phyloP scores from a whole-genome alignment of 208 protist genomes.

The Trypanosoma lewisi region DNA sequence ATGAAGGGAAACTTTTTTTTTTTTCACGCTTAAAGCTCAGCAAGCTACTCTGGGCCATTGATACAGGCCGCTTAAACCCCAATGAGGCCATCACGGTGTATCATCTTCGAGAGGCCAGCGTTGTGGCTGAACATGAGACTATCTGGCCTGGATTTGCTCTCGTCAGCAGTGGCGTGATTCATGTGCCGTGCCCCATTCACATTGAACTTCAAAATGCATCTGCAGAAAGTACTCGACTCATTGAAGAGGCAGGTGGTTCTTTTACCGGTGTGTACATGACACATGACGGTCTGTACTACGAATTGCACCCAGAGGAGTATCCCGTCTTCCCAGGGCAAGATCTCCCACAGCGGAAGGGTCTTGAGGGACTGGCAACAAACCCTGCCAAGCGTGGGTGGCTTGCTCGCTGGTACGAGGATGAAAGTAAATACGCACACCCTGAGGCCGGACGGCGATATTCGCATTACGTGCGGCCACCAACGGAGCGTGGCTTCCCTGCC shows the following conservation, averaged over 20 bases:
- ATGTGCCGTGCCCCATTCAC: slow-evolving; percentile 77
- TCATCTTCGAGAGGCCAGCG: slow-evolving; percentile 67
- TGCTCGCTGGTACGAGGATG: slow-evolving; percentile 86
- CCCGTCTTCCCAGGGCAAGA: slow-evolving; percentile 81
- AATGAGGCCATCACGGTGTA: slow-evolving; percentile 90
- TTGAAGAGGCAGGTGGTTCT: slow-evolving; percentile 85
- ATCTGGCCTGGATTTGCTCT: slow-evolving; percentile 88
- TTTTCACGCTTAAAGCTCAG: slow-evolving; percentile 52
- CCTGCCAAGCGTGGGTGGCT: slow-evolving; percentile 83
- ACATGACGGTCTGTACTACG: slow-evolving; percentile 87
- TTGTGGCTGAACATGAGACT: slow-evolving; percentile 74
- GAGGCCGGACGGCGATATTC: slow-evolving; percentile 68
- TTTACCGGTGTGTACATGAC: slow-evolving; percentile 90
- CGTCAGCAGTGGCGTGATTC: slow-evolving; percentile 56
- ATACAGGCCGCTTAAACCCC: slow-evolving; percentile 81
- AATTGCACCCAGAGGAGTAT: slow-evolving; percentile 85
- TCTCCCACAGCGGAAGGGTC: slow-evolving; percentile 72
- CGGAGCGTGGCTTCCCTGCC: slow-evolving; percentile 79
- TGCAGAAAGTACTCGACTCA: slow-evolving; percentile 68
- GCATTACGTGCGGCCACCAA: slow-evolving; percentile 81
- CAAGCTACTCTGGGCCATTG: slow-evolving; percentile 88
- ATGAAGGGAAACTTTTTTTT: slow-evolving; percentile 83
- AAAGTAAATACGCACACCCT: slow-evolving; percentile 85
- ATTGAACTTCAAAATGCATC: slow-evolving; percentile 90
- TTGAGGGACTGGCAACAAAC: slow-evolving; percentile 73